Base-by-base conservation (phyloP, 2,329 filamentous ascomycete genomes). In the Penicillium sp. region DNA sequence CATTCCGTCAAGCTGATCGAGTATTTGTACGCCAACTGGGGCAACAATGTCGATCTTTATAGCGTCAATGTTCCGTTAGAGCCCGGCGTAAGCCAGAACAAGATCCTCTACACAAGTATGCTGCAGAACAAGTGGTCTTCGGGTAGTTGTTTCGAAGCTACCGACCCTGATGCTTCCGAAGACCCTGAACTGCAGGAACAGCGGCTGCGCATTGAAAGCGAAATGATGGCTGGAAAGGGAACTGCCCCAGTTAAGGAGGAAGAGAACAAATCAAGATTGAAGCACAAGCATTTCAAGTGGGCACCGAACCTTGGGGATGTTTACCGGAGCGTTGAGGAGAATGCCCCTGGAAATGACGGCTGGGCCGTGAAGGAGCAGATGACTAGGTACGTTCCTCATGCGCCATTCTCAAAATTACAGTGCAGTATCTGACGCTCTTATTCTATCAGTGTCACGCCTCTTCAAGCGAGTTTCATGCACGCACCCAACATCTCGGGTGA, bases 271-370 rank as follows among this genome's bases (percentile, higher is more conserved):
- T 32, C 74, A 33, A 75, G 80, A 24, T 86, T 91, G 68, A 82
- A 78, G 49, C 90, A 96, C 72, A 90, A 89, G 70, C 89, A 95
- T 73, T 97, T 97, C 79, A 95, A 93, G 74, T 97, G 94, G 94
- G 85, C 89, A 41, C 94, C 93, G 2, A 84, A 84, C 57, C 94
- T 97, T 72, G 80, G 84, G 27, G 92, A 96, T 71, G 91, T 97
- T 2, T 91, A 91, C 71, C 84, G 88, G 68, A 92, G 89, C 60
- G 91, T 97, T n/a, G 85, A 91, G 61, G 83, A 88, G 58, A 85
- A 87, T 32, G 78, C 80, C 26, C 89, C 90, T 3, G 91, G 91
- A 3, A 95, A 91, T 67, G 94, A 99, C 73, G 94, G 93, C 5
- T 97, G 93, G 91, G 87, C 87, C 29, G 90, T 99, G 20, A 88